A percentile compares a stretch with the other conserved stretches of the same genome.
These are phyloP conservation scores for Exserohilum turcica DNA, from an alignment of 2,329 filamentous ascomycete genomes.

Conservation along the genomic window DNA sequence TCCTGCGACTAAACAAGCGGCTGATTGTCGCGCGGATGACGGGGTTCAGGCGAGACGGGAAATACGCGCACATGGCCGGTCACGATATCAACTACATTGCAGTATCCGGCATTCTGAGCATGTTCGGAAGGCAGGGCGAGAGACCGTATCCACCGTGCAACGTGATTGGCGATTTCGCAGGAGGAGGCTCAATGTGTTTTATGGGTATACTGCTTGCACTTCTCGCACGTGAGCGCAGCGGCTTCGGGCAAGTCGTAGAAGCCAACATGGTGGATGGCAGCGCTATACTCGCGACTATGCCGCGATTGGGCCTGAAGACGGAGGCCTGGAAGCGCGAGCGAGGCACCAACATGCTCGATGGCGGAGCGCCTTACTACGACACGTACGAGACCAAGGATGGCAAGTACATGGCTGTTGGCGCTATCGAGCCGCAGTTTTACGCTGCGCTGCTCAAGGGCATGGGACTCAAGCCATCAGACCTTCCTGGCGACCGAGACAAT, in stretches of 20 bases:
- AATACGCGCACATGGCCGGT: constrained; percentile 85
- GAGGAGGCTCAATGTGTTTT: constrained; percentile 81
- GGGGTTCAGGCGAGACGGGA: constrained; percentile 85
- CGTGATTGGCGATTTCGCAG: constrained; percentile 87
- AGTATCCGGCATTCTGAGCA: constrained; percentile 76
- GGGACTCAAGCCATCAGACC: constrained; percentile 56
- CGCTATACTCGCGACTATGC: constrained; percentile 78
- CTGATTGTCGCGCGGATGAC: constrained; percentile 86
- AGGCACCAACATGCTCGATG: constrained; percentile 80
- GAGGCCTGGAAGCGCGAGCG: constrained; percentile 66
- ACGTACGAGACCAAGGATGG: constrained; percentile 85
- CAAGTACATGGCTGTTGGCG: constrained; percentile 82
- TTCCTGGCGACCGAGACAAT: constrained; percentile 62
- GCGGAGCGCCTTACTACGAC: constrained; percentile 85
- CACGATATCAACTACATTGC: constrained; percentile 98
- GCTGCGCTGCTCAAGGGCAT: constrained; percentile 69
- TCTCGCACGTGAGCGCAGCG: constrained; percentile 65
- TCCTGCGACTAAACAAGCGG: constrained; percentile 71
- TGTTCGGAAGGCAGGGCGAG: constrained; percentile 73
- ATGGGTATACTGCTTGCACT: constrained; percentile 83
- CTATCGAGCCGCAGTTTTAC: constrained; percentile 88
- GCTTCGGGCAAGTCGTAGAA: constrained; percentile 84
- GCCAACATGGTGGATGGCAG: constrained; percentile 96
- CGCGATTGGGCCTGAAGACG: constrained; percentile 68
- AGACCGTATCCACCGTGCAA: constrained; percentile 82